Evolutionary conservation across 108 stramenopile species (phyloP), one percentile per base, ranked within the genome.

Genomic region (Pseudonitzschia multiseries): DNA sequence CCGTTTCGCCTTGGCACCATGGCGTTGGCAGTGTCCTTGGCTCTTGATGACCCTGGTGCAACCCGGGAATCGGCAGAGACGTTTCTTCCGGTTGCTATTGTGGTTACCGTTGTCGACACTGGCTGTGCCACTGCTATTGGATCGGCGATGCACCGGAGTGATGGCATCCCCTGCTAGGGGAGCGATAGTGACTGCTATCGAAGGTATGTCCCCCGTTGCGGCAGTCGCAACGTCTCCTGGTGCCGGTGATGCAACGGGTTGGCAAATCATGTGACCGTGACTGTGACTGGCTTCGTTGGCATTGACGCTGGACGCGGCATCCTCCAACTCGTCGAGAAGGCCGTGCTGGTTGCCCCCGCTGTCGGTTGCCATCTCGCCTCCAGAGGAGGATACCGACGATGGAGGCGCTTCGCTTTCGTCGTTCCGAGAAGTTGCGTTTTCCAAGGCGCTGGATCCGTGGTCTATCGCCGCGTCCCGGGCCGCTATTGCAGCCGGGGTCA

Each of bases 1-100:
- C 60, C 86, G 87, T 56, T 91, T 91, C 21, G 86, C 78, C 68
- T 82, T 86, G 29, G 86, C 90, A 15, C 90, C 90, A 68, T 91
- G 90, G 21, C 78, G 82, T 79, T 88, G 87, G 69, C 90, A 91
- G 28, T 81, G 84, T 5, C 87, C 87, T 69, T 86, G 85, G 32
- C 80, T 78, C 64, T 88, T 88, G 68, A 91, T 84, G 0, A 78
- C 79, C 22, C 71, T 83, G 52, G 74, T 74, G 64, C 90, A 91
- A 28, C 84, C 84, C 36, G 65, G 65, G 43, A 48, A 67, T n/a
- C 65, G 65, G 43, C 65, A 67, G 6, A 67, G 44, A 3, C 65
- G 44, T 29, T 67, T 67, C 65, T 67, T 67, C 18, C 44, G 32
- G 40, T 62, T 62, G 40, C 12, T 62, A 6, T 40, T 28, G n/a